Base-by-base conservation (phyloP, 2,329 filamentous ascomycete species). In the Aspergillus jensenii region DNA sequence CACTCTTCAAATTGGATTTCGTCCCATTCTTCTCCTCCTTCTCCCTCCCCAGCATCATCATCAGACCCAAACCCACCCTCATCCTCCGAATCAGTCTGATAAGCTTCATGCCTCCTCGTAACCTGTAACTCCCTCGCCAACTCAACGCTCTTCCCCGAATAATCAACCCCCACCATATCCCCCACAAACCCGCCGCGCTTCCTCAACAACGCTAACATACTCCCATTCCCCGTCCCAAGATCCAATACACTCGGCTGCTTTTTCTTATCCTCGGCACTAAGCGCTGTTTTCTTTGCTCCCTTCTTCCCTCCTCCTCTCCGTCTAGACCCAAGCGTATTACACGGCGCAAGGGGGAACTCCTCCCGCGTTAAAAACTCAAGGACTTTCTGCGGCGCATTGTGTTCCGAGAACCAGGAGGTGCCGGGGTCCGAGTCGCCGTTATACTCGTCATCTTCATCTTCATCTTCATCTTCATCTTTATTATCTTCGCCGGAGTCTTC, bases 361-460 rank as follows among this genome's bases (percentile, higher is more conserved):
- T 79, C 74, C 3, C 79, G 76, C 3, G 79, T 79, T 7, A 96
- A 83, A 72, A 89, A 92, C 9, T 79, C 74, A 23, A 96, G 76
- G 59, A 96, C 86, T 70, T 93, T 93, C 61, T 87, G 82, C 70
- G 96, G 91, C 61, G 95, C 95, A 69, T 89, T 87, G 33, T 91
- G 90, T 78, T 98, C 95, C 73, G 92, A 89, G 82, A 99, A 99
- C 95, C 95, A 99, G 67, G 95, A 87, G 31, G 92, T 96, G 65
- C 93, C 93, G 59, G 89, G 89, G 79, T 79, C 76, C 11, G 96
- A 90, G 56, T 84, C 76, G 9, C 90, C 86, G 76, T 96, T 86
- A 53, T 84, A 78, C 76, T 92, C 85, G 77, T 52, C 47, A 4
- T 58, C 58, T 61, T 84, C 74, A 53, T 85, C 78, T 74, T 93